Conservation (phyloP, 805 yeast species). For the Kazachstania africana region DNA sequence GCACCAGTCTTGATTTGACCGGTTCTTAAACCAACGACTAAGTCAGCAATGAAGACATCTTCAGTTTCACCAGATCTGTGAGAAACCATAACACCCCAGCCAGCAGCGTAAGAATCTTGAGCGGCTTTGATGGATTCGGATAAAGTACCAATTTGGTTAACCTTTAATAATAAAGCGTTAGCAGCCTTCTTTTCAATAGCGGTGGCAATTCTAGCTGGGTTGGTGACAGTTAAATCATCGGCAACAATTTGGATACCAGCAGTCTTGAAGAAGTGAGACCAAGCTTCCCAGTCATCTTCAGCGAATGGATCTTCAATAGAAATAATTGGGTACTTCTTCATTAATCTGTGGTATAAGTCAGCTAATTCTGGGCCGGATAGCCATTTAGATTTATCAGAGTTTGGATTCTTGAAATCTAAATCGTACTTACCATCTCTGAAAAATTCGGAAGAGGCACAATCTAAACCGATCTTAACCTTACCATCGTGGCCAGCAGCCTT, state of each 20-base stretch:
- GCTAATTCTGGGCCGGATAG: conserved; percentile 79
- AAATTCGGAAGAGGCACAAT: conserved; percentile 95
- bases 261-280: conserved; percentile 74
- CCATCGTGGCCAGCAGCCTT: conserved; percentile 91
- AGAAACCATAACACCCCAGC: conserved; percentile 47
- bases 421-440: conserved; percentile 93
- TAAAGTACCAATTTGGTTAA: conserved; percentile 95
- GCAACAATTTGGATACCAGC: conserved; percentile 83
- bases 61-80: conserved; percentile 82
- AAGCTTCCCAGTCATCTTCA: conserved; percentile 98
- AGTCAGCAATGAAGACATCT: conserved; percentile 95
- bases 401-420: conserved; percentile 94
- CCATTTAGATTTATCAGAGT: conserved; percentile 82
- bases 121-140: conserved; percentile 96
- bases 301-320: conserved; percentile 98
- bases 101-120: conserved; percentile 80
- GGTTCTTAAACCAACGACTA: conserved; percentile 92
- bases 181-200: conserved; percentile 96
- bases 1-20: conserved; percentile 99
- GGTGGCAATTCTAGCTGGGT: conserved; percentile 84
- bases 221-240: conserved; percentile 97
- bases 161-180: conserved; percentile 88
- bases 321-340: conserved; percentile 90
- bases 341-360: conserved; percentile 63
- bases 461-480: conserved; percentile 81